These are phyloP conservation scores for Thinopyrum elongatum DNA, from an alignment of 176 grass and related monocot species.

Conservation along the genomic window DNA sequence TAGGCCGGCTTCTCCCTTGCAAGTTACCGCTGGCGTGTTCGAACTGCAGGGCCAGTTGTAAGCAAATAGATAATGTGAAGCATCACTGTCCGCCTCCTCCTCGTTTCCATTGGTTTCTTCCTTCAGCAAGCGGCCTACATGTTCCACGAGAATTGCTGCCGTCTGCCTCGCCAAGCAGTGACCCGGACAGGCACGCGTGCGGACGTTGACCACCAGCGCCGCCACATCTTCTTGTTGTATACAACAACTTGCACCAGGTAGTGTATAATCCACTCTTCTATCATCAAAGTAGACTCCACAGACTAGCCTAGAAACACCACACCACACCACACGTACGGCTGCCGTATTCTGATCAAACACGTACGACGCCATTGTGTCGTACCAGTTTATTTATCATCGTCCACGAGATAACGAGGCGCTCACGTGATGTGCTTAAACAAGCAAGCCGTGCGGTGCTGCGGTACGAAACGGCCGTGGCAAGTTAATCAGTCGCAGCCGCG, in stretches of 20 bases:
- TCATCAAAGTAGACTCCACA: neutral
- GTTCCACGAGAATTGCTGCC: neutral
- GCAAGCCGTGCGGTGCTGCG: neutral
- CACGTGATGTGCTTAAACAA: constrained; percentile 16
- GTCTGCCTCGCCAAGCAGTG: neutral
- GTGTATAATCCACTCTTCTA: neutral
- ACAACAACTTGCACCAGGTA: neutral
- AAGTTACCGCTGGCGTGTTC: constrained; percentile 24
- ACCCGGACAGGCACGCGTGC: neutral
- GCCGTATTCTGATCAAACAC: neutral
- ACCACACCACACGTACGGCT: neutral
- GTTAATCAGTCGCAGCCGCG: neutral
- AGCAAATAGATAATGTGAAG: neutral
- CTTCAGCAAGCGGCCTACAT: neutral
- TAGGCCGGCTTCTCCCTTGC: constrained; percentile 2
- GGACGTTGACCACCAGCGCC: neutral
- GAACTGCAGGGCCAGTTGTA: neutral
- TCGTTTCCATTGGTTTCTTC: neutral
- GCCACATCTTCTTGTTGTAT: neutral
- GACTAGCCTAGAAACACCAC: neutral
- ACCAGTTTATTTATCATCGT: neutral
- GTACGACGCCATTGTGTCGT: neutral
- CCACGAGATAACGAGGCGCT: neutral
- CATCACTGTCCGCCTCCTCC: neutral
- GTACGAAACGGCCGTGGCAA: constrained; percentile 19